Percentiles rank a stretch among this genome's conserved stretches.
phyloP scores from a whole-genome alignment of 331 rosid species.

The Cydonia oblonga region DNA sequence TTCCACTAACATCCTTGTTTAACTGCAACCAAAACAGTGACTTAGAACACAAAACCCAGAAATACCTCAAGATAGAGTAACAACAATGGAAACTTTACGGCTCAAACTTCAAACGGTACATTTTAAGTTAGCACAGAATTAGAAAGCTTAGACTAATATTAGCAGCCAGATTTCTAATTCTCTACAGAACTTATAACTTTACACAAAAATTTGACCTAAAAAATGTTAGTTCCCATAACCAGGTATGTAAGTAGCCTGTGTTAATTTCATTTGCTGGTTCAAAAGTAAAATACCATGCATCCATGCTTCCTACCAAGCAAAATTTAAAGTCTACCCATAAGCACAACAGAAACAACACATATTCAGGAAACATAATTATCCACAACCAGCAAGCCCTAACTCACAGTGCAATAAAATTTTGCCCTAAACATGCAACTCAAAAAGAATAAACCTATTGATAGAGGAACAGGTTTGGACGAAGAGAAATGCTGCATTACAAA shows the following conservation, averaged over 20 bases:
- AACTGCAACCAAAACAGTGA: constrained; percentile 32
- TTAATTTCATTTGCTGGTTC: neutral
- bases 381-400: neutral
- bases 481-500: neutral
- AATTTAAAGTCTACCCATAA: neutral
- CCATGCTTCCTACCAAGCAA: neutral
- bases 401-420: neutral
- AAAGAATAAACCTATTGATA: neutral
- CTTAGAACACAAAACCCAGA: neutral
- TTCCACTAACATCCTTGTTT: constrained; percentile 50
- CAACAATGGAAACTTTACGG: neutral
- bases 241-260: neutral
- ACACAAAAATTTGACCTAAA: neutral
- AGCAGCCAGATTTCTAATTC: neutral
- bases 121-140: neutral
- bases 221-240: neutral
- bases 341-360: neutral
- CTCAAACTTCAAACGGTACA: neutral
- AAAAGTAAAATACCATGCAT: neutral
- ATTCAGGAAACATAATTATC: neutral
- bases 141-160: neutral
- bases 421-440: neutral
- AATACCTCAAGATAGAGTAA: neutral
- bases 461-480: neutral
- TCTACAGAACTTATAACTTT: neutral